Conservation (phyloP, 1,139 yeast genomes). For the Spathaspora jeffriesii region DNA sequence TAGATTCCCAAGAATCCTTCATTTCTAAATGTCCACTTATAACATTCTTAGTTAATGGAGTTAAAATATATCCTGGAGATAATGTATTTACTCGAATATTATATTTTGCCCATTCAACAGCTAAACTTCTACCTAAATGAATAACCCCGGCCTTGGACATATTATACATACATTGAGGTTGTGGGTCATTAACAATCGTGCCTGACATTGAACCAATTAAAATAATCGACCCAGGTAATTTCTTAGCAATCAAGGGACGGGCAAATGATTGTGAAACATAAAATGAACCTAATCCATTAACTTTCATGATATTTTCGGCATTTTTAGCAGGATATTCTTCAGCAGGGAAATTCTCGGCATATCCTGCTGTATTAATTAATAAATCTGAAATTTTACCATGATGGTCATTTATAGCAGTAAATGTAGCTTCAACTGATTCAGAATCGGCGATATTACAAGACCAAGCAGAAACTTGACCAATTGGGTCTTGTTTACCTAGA, state of each 20-base stretch:
- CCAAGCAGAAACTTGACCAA: conserved; percentile 66
- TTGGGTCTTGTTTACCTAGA: conserved; percentile 36
- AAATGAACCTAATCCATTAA: conserved; percentile 74
- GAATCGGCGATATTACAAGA: conserved; percentile 76
- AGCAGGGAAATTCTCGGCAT: conserved; percentile 78
- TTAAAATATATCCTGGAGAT: conserved; percentile 50
- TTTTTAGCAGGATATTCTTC: conserved; percentile 73
- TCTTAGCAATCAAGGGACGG: conserved; percentile 61
- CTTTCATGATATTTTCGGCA: conserved; percentile 70
- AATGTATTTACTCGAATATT: conserved; percentile 50
- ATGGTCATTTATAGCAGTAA: conserved; percentile 50
- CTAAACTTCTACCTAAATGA: conserved; percentile 48
- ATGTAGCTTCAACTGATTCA: conserved; percentile 56
- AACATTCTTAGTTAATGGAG: conserved; percentile 50
- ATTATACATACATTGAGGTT: conserved; percentile 51
- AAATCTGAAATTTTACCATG: conserved; percentile 65
- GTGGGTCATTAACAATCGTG: conserved; percentile 51
- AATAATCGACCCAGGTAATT: conserved; percentile 48
- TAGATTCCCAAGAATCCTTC: conserved; percentile 50
- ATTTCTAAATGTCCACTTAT: conserved; percentile 45
- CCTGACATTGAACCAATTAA: conserved; percentile 53
- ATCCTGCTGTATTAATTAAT: conserved; percentile 81
- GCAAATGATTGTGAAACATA: conserved; percentile 66
- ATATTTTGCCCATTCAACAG: conserved; percentile 55
- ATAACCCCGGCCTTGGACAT: conserved; percentile 55